Base-by-base conservation (phyloP, 2,329 filamentous ascomycete genomes). In the Thelonectria blattea region DNA sequence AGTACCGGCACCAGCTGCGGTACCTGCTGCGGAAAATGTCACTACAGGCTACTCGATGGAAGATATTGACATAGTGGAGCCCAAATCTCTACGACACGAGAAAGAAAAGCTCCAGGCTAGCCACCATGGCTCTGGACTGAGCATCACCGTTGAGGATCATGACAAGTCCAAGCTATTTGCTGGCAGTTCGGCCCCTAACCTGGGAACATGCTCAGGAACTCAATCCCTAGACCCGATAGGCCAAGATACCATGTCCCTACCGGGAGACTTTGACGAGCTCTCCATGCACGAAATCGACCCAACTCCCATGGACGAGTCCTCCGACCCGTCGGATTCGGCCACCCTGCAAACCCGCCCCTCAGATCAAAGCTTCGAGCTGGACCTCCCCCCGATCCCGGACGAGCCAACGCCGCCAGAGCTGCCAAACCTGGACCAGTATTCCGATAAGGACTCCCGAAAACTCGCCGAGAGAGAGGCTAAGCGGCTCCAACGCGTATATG, bases 381-480 rank as follows among this genome's bases (percentile, higher is more conserved):
- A 67, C 30, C 51, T 68, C 9, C 56, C 65, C 15, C 68, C 77
- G 0, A 76, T 85, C 34, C 80, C 82, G 2, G 74, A 80, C 9
- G 68, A 83, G 3, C 90, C 90, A 1, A 64, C 77, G 5, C 75
- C 80, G 2, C 76, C 74, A 3, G 61, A 64, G 1, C 60, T 71
- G 8, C 83, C 89, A 2, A 83, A 92, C 65, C 73, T 88, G 1
- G 78, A 80, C 46, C 76, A 80, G 48, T 88, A 86, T 71, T 77
- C 82, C 2, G 87, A 91, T 74, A 89, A 89, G 68, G 84, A 86
- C 7, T 79, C 85, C 27, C 85, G 86, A 9, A 91, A 90, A 68
- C 81, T 87, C 42, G 89, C 88, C 1, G 87, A 91, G 68, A 90
- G 88, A 58, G 88, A 92, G 68, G 81, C 87, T 56, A 85, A 85